Base-by-base conservation (phyloP, 2,329 filamentous ascomycete genomes). In the Aspergillus neotritici region DNA sequence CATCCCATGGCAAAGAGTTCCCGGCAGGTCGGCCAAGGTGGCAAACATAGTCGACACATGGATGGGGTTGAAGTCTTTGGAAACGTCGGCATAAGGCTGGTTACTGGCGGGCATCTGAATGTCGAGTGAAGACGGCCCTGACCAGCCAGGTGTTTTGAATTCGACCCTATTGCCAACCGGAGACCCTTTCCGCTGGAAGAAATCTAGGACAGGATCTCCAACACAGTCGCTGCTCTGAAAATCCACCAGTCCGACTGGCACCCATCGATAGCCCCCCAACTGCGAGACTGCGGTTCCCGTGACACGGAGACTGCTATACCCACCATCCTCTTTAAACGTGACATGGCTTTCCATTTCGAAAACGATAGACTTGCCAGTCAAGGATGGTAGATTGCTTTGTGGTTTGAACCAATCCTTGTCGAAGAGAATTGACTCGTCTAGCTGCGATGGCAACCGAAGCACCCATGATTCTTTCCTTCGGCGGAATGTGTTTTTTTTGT, bases 1-100 rank as follows among this genome's bases (percentile, higher is more conserved):
- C 91, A 97, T 97, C 64, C 91, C 91, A 64, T 97, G 91, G 1
- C 90, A 96, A 59, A 97, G 95, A 28, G 91, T 96, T 34, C 91
- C 91, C 2, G 88, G 88, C 9, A 97, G 77, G 64, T 88, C 89
- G 60, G 91, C 91, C 60, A 96, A 95, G 67, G 80, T 87, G n/a
- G 91, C 86, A 70, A 97, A 97, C 38, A 95, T 86, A 40, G 89
- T 83, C 11, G 90, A 95, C 34, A 96, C 90, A 75, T 97, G 91
- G 50, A 97, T 97, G 11, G 91, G 91, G 69, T 97, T 97, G 78
- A 86, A 96, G 65, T 97, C 91, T 37, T 89, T 90, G 40, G 91
- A 97, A 10, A 96, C 89, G 54, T 87, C 85, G 47, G 91, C 90
- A 61, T 97, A 97, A 16, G 86, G 91, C 73, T 95, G 89, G 69